Evolutionary conservation across 2,329 filamentous ascomycete genomes (phyloP).

Genomic region (Sarocladium oryzae): DNA sequence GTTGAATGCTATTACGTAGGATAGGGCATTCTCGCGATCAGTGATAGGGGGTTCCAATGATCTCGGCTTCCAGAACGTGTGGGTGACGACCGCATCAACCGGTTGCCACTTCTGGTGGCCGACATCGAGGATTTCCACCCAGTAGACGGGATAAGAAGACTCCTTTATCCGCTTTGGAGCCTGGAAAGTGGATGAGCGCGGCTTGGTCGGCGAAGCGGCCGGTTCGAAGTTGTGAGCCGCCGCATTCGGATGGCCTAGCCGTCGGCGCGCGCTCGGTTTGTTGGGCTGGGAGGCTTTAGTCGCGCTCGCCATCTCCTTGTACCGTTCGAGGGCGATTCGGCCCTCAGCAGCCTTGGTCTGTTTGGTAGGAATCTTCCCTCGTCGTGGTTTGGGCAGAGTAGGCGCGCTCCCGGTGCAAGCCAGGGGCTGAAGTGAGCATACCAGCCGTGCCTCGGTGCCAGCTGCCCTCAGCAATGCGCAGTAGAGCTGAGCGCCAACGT

Average conservation of each 20-base stretch:
- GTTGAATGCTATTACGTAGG: slow-evolving; percentile 82
- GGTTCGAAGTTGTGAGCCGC: slow-evolving; percentile 45
- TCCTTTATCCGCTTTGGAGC: slow-evolving; percentile 49
- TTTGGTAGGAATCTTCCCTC: slow-evolving; percentile 22
- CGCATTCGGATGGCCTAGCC: slow-evolving; percentile 49
- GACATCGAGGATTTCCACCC: slow-evolving; percentile 86
- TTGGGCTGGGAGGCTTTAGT: slow-evolving; percentile 12
- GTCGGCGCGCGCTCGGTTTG: slow-evolving; percentile 34
- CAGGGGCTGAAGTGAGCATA: slow-evolving; percentile 84
- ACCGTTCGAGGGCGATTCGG: slow-evolving; percentile 33
- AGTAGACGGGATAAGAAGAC: slow-evolving; percentile 78
- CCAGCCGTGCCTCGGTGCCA: slow-evolving; percentile 75
- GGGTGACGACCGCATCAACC: slow-evolving; percentile 77
- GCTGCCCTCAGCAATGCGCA: slow-evolving; percentile 78
- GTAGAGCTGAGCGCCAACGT: slow-evolving; percentile 84
- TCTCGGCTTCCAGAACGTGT: slow-evolving; percentile 64
- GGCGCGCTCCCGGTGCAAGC: slow-evolving; percentile 55
- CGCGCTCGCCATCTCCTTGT: slow-evolving; percentile 25
- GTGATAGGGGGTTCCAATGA: slow-evolving; percentile 77
- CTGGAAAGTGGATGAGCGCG: slow-evolving; percentile 21
- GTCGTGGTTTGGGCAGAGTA: slow-evolving; percentile 35
- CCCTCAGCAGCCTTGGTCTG: slow-evolving; percentile 28
- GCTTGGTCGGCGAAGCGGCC: slow-evolving; percentile 29
- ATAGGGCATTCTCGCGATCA: slow-evolving; percentile 69
- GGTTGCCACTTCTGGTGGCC: slow-evolving; percentile 88